These are phyloP conservation scores for Xylaria grammica DNA, from an alignment of 495 filamentous ascomycete species.

Conservation along the genomic window DNA sequence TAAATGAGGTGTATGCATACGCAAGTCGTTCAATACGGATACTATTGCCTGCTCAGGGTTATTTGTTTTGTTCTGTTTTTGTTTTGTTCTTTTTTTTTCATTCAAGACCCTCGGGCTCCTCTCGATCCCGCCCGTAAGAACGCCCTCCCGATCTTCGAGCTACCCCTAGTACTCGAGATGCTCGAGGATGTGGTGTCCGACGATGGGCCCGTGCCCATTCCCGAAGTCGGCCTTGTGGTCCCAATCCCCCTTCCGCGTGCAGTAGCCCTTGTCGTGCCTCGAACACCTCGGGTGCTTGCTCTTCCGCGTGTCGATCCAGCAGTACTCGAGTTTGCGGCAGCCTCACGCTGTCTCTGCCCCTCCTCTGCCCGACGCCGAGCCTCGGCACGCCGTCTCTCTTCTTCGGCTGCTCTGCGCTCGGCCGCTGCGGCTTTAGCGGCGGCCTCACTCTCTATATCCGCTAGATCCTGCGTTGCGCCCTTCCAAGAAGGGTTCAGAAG, in stretches of 20 bases:
- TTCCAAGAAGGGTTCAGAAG: slow-evolving; percentile 90
- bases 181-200: slow-evolving; percentile 39
- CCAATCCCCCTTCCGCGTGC: slow-evolving; percentile 32
- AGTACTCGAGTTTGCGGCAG: slow-evolving; percentile 39
- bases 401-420: slow-evolving; percentile 73
- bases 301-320: slow-evolving; percentile 11
- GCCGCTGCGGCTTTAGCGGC: slow-evolving; percentile 71
- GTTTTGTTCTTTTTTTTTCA: neutral
- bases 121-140: slow-evolving; percentile 37
- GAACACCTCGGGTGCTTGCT: slow-evolving; percentile 25
- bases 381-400: slow-evolving; percentile 75
- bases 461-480: slow-evolving; percentile 81
- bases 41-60: neutral
- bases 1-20: slow-evolving; percentile 1
- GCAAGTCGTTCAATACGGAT: slow-evolving; percentile 5
- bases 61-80: neutral
- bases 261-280: slow-evolving; percentile 30
- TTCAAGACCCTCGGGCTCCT: slow-evolving; percentile 34
- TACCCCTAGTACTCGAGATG: slow-evolving; percentile 34
- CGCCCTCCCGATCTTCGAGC: slow-evolving; percentile 52
- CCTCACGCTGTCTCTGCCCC: slow-evolving; percentile 62
- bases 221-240: slow-evolving; percentile 13
- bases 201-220: slow-evolving; percentile 22
- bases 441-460: slow-evolving; percentile 80
- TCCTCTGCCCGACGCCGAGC: slow-evolving; percentile 72